phyloP scores from a whole-genome alignment of 139 green algal genomes.

The Chlorella vulgaris region DNA sequence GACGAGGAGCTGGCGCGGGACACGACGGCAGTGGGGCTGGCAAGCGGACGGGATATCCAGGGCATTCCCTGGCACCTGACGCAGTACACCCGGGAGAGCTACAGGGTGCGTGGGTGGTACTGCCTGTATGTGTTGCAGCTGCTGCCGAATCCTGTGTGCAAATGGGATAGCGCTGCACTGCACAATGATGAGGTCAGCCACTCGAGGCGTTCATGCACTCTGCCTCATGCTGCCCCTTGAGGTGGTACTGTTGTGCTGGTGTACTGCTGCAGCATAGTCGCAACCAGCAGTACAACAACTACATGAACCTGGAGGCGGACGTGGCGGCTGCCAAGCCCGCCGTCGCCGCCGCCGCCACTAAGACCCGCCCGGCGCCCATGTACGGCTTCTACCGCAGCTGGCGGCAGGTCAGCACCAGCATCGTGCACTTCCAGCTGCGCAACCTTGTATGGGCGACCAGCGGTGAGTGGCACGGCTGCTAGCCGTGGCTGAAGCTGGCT shows the following conservation, averaged over 20 bases:
- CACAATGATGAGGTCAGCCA: no score
- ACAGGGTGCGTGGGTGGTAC: slow-evolving; percentile 49
- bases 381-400: no score
- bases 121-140: neutral
- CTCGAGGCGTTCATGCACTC: neutral
- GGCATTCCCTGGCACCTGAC: slow-evolving; percentile 62
- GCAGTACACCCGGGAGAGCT: slow-evolving; percentile 72
- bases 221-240: neutral
- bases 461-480: neutral
- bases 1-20: slow-evolving; percentile 40
- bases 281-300: slow-evolving; percentile 83
- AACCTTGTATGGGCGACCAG: slow-evolving; percentile 89
- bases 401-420: slow-evolving; percentile 65
- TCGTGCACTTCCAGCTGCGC: slow-evolving; percentile 95
- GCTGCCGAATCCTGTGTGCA: neutral
- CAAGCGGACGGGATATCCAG: slow-evolving; percentile 48
- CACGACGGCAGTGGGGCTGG: slow-evolving; percentile 47
- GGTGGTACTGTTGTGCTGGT: neutral
- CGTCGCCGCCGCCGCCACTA: slow-evolving; percentile 9
- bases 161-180: neutral
- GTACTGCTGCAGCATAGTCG: slow-evolving; percentile 39
- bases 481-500: neutral
- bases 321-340: slow-evolving; percentile 36
- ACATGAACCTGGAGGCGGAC: slow-evolving; percentile 80
- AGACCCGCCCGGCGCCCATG: neutral